Percentiles rank a stretch among this genome's conserved stretches.
Evolutionary conservation across 768 basidiomycete genomes (phyloP).

Genomic region (Lepiota venenata): DNA sequence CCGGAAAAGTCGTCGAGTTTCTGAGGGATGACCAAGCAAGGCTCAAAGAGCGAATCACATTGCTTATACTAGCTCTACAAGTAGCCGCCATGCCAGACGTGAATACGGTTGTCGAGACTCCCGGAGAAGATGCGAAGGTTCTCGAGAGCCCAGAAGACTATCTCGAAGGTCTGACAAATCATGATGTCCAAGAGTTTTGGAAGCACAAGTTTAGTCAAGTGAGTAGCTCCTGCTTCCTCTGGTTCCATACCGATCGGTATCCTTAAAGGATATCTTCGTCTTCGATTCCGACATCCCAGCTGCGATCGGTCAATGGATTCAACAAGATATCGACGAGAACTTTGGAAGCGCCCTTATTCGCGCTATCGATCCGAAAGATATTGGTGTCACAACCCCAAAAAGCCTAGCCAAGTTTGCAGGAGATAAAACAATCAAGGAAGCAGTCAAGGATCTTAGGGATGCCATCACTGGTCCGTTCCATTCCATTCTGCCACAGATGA

Average conservation of each 20-base stretch:
- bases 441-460: slow-evolving; percentile 1
- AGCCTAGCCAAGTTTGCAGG: slow-evolving; percentile 18
- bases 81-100: slow-evolving; percentile 9
- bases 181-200: slow-evolving; percentile 22
- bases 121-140: slow-evolving; percentile 10
- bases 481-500: neutral
- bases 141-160: neutral
- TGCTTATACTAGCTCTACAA: slow-evolving; percentile 14
- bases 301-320: slow-evolving; percentile 13
- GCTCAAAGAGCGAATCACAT: slow-evolving; percentile 20
- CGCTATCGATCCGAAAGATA: slow-evolving; percentile 17
- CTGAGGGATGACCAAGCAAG: slow-evolving; percentile 21
- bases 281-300: neutral
- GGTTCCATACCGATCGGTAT: neutral
- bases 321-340: slow-evolving; percentile 14
- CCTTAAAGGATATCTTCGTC: neutral
- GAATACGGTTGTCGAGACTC: slow-evolving; percentile 14
- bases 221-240: neutral
- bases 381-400: slow-evolving; percentile 21
- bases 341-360: slow-evolving; percentile 10
- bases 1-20: slow-evolving; percentile 15
- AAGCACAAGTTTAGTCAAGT: slow-evolving; percentile 22
- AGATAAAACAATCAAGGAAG: slow-evolving; percentile 9
- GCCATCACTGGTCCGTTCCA: neutral
- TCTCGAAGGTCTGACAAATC: slow-evolving; percentile 4